Conservation (phyloP, 768 basidiomycete species). For the Leccinum fibrillosum region DNA sequence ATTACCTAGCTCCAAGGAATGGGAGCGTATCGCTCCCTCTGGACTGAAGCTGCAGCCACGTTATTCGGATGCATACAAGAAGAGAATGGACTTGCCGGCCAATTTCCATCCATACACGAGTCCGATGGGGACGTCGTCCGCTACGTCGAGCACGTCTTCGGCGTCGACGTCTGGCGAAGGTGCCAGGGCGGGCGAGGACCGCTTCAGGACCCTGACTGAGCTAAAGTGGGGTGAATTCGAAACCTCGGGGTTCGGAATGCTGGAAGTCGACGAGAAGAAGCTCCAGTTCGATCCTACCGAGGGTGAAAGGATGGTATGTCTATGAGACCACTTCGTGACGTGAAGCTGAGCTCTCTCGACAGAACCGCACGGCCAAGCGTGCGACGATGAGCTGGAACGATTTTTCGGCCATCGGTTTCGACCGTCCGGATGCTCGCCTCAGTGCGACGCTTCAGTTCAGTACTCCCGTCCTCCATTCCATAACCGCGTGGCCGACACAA, state of each 20-base stretch:
- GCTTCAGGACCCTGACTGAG: constrained; percentile 79
- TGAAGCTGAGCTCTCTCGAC: constrained; percentile 8
- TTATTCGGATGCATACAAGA: constrained; percentile 74
- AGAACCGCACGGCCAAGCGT: constrained; percentile 73
- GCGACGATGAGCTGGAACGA: constrained; percentile 88
- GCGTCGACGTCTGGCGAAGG: constrained; percentile 36
- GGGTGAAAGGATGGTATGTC: constrained; percentile 62
- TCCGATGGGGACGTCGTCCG: constrained; percentile 34
- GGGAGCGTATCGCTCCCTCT: constrained; percentile 68
- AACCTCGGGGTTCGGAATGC: constrained; percentile 68
- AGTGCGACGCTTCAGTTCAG: constrained; percentile 81
- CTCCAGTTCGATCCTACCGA: constrained; percentile 93
- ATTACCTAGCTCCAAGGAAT: constrained; percentile 64
- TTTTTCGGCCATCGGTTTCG: constrained; percentile 81
- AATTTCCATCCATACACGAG: constrained; percentile 53
- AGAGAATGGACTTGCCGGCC: constrained; percentile 66
- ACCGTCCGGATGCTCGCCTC: constrained; percentile 72
- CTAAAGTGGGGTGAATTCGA: constrained; percentile 94
- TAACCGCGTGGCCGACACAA: constrained; percentile 72
- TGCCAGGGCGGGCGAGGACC: constrained; percentile 52
- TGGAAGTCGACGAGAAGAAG: constrained; percentile 56
- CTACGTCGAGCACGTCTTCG: constrained; percentile 41
- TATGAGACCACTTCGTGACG: background rate
- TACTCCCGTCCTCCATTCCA: constrained; percentile 49
- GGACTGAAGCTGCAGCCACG: constrained; percentile 59